Conservation (phyloP, 1,139 yeast species). For the Saccharomyces pastorianus region DNA sequence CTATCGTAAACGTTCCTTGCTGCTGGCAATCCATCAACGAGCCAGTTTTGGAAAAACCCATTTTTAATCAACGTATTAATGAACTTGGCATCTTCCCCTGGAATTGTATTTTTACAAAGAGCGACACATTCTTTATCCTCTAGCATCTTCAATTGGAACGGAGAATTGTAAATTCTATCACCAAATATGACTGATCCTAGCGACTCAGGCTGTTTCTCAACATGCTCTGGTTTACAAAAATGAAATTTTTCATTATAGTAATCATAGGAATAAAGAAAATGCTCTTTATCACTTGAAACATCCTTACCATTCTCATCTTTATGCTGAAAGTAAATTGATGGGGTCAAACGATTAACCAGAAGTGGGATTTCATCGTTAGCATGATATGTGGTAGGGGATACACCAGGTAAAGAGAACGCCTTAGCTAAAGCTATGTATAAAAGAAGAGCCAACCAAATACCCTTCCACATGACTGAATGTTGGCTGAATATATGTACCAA, state of each 20-base stretch:
- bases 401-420: conserved; percentile 89
- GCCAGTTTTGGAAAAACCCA: conserved; percentile 86
- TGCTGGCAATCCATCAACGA: conserved; percentile 90
- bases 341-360: conserved; percentile 83
- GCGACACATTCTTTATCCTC: conserved; percentile 57
- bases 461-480: background rate
- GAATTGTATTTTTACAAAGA: conserved; percentile 54
- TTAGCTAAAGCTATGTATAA: conserved; percentile 6
- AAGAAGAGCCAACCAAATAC: background rate
- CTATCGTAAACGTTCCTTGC: conserved; percentile 52
- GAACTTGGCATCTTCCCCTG: conserved; percentile 59
- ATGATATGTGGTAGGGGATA: conserved; percentile 83
- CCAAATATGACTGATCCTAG: conserved; percentile 92
- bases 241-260: conserved; percentile 79
- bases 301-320: conserved; percentile 31
- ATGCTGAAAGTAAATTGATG: conserved; percentile 47
- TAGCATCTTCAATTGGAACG: conserved; percentile 73
- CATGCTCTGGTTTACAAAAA: conserved; percentile 64
- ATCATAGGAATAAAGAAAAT: conserved; percentile 68
- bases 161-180: conserved; percentile 89
- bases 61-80: conserved; percentile 71
- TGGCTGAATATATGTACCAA: background rate
- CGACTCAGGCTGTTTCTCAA: conserved; percentile 72
- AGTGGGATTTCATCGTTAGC: conserved; percentile 67
- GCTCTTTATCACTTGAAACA: conserved; percentile 36